Base-by-base conservation (phyloP, 2,329 filamentous ascomycete genomes). In the Cadophora sp. region DNA sequence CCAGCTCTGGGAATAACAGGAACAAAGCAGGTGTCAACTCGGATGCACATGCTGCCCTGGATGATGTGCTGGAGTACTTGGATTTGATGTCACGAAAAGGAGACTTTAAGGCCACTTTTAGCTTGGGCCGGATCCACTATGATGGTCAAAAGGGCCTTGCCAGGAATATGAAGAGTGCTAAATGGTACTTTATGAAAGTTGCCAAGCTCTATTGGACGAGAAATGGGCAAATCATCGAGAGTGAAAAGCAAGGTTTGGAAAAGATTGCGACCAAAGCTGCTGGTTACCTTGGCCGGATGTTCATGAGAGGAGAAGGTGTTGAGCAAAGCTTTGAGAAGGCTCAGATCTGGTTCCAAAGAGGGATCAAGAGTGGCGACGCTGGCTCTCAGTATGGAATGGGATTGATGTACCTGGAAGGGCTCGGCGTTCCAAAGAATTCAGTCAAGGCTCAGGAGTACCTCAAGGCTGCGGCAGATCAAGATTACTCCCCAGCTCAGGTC, bases 21-120 rank as follows among this genome's bases (percentile, higher is more conserved):
- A 87, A 91, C 75, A 89, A 90, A 71, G 88, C 89, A 24, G 89
- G 89, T 66, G 86, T 90, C 1, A 90, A 91, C 72, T 92, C 93
- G 2, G 92, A 96, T 76, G 88, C 91, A 0, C 91, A 97, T 75
- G 93, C 94, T 0, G 92, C 93, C 19, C 88, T 97, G 68, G 94
- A 97, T 74, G 95, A 99, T 79, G 92, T 98, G 19, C 89, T 99
- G 68, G 96, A 99, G 78, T 99, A 97, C 75, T 80, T 92, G 72
- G 89, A 92, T 76, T 82, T 92, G 58, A 86, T 92, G 81, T 90
- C 89, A n/a, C 83, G 89, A 55, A 92, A 92, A 74, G 91, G 91
- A n/a, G 89, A 92, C 72, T 82, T 90, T 46, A 89, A 87, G 74
- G 89, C 90, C 5, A 91, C 89, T 6, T 91, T 91, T 72, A 89